phyloP scores from a whole-genome alignment of 192 early-diverging fungal genomes.

The Coemansia sp. region DNA sequence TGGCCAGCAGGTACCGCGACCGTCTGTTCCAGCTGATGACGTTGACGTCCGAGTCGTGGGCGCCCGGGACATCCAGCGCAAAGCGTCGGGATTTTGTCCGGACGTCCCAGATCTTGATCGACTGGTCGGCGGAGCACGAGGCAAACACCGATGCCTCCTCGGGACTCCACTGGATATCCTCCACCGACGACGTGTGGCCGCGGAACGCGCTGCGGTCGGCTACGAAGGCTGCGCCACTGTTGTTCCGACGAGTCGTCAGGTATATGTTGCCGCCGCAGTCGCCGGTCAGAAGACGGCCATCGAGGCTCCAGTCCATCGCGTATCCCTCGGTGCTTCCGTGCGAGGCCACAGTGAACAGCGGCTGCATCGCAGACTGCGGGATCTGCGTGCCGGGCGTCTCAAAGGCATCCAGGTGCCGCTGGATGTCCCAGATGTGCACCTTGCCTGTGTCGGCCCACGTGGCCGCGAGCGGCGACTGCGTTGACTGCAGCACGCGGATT shows the following conservation, averaged over 20 bases:
- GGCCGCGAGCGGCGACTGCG: constrained; percentile 76
- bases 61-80: constrained; percentile 73
- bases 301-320: constrained; percentile 91
- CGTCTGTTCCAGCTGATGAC: constrained; percentile 95
- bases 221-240: constrained; percentile 61
- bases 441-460: constrained; percentile 96
- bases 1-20: constrained; percentile 84
- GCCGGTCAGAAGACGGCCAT: constrained; percentile 79
- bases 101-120: constrained; percentile 94
- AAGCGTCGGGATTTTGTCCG: constrained; percentile 68
- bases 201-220: constrained; percentile 75
- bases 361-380: constrained; percentile 63
- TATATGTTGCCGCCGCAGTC: constrained; percentile 81
- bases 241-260: constrained; percentile 69
- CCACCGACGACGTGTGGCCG: constrained; percentile 85
- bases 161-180: constrained; percentile 98
- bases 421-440: constrained; percentile 90
- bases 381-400: constrained; percentile 78
- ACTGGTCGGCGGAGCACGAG: constrained; percentile 85
- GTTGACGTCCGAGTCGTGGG: constrained; percentile 90
- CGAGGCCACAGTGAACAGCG: constrained; percentile 76
- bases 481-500: constrained; percentile 61
- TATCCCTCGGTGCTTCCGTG: constrained; percentile 91
- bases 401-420: constrained; percentile 69
- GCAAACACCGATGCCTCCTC: constrained; percentile 90